Base-by-base conservation (phyloP, 148 eudicot genomes). In the Cornus suecica region DNA sequence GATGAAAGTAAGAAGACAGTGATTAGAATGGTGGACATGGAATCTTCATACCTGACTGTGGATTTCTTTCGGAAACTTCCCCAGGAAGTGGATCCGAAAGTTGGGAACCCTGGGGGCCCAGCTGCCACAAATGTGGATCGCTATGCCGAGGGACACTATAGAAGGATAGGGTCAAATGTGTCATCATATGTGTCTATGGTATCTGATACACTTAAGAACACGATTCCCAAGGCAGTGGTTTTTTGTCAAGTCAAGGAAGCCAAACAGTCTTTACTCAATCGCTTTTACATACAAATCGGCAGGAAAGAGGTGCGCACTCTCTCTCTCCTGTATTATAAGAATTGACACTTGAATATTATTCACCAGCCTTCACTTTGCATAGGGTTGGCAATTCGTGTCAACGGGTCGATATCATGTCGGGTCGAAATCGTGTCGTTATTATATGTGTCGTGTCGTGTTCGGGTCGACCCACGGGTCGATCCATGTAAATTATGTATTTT, bases 241-340 rank as follows among this genome's bases (percentile, higher is more conserved):
- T 86, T 85, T 82, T 94, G 97, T 78, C 98, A 94, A 83, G 98
- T 94, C 42, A 88, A 70, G 83, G 93, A 91, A 77, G 97, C 98
- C 60, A 94, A 90, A 73, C 90, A 86, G 20, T 83, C 83, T 24
- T 74, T 94, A 69, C 94, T 94, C 37, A 92, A 87, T 76, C 76
- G 72, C 75, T 94, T 94, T 84, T 94, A 94, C 82, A 81, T 79
- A 0, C 94, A 90, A 74, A 84, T 94, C 48, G 98, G 97, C 78
- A 87, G 70, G 81, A 90, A 82, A 83, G 98, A 91, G 93, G 98
- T 92, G 83, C 71, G 23, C 16, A 10, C 62, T n/a, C 32, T 45
- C 25, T 74, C 60, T 5, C 31, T 34, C 68, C 30, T n/a, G n/a
- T n/a, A n/a, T n/a, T n/a, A n/a, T n/a, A n/a, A n/a, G n/a, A n/a